Evolutionary conservation across 495 filamentous ascomycete genomes (phyloP), one percentile per base, ranked within the genome.

Genomic region (Lasiosphaeris hirsuta): DNA sequence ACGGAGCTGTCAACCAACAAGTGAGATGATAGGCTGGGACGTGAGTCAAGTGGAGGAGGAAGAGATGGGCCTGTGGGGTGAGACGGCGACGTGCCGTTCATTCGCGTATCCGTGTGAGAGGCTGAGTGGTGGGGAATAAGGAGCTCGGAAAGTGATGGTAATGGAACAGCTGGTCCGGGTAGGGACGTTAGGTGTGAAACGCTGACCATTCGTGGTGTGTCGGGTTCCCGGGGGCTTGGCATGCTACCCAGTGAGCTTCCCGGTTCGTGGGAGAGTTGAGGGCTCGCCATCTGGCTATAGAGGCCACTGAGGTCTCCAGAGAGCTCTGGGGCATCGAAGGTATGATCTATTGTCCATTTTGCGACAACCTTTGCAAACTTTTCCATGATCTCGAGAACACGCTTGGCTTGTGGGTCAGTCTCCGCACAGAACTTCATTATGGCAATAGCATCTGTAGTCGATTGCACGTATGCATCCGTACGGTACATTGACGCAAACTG

Each of bases 401-500:
- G 81, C 19, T 75, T 76, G 13, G 86, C 86, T 68, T 88, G 85
- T 6, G 82, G 81, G 63, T 90, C 86, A 42, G 72, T 78, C 10
- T 83, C 75, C 30, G 80, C 80, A 60, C 85, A 88, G 56, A 85
- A 82, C 0, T 69, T 70, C 51, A 90, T 78, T 46, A 88, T 85
- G 4, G 65, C 71, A 45, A 88, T 78, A 13, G 83, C 78, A 55
- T 86, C 85, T 17, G 66, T 66, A 59, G 89, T 79, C 14, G 79
- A 82, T 37, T 72, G 69, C 39, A 78, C 76, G 6, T 85, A 78
- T 1, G 78, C 76, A 5, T 81, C 70, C 15, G 84, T 78, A 51
- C 75, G 76, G 63, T 84, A 86, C 19, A 88, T 78, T 19, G 76
- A 78, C 3, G 85, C 82, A 60, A 90, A 90, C 62, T 88, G 85